phyloP scores from a whole-genome alignment of 2,329 filamentous ascomycete genomes.

The Escovopsis weberi region DNA sequence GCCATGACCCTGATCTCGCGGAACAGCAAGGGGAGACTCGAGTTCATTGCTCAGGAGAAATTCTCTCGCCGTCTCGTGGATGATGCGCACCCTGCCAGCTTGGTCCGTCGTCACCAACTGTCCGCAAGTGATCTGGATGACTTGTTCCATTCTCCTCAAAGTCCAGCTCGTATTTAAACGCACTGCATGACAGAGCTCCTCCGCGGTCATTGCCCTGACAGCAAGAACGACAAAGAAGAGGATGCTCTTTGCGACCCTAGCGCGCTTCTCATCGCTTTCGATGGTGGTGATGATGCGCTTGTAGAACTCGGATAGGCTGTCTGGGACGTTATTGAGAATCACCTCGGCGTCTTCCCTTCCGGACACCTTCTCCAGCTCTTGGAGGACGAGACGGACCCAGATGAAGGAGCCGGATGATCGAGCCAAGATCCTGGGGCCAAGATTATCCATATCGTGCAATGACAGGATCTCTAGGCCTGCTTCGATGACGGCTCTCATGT shows the following conservation, averaged over 20 bases:
- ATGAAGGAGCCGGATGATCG: conserved; percentile 3
- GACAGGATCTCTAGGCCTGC: not conserved
- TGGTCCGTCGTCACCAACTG: conserved; percentile 2
- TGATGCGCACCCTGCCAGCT: conserved; percentile 1
- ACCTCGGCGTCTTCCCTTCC: conserved; percentile 2
- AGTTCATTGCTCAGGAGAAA: not conserved
- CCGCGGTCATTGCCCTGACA: not conserved
- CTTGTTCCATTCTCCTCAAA: not conserved
- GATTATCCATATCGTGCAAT: not conserved
- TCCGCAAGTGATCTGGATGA: not conserved
- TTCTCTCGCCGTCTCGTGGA: conserved; percentile 2
- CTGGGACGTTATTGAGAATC: not conserved
- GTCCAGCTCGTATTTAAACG: not conserved
- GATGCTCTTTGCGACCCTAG: conserved; percentile 2
- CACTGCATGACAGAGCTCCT: conserved; percentile 2
- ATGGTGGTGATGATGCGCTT: not conserved
- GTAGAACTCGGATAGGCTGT: not conserved
- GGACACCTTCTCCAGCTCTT: conserved; percentile 3
- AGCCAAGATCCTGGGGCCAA: not conserved
- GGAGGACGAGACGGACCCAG: conserved; percentile 1
- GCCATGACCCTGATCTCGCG: not conserved
- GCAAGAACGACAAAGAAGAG: conserved; percentile 1
- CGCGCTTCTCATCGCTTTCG: not conserved
- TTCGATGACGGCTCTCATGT: conserved; percentile 1
- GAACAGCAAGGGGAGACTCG: not conserved